A percentile compares a stretch with the other conserved stretches of the same genome.
These are phyloP conservation scores for Trichoderma harzianum DNA, from an alignment of 2,329 filamentous ascomycete species.

Conservation along the genomic window DNA sequence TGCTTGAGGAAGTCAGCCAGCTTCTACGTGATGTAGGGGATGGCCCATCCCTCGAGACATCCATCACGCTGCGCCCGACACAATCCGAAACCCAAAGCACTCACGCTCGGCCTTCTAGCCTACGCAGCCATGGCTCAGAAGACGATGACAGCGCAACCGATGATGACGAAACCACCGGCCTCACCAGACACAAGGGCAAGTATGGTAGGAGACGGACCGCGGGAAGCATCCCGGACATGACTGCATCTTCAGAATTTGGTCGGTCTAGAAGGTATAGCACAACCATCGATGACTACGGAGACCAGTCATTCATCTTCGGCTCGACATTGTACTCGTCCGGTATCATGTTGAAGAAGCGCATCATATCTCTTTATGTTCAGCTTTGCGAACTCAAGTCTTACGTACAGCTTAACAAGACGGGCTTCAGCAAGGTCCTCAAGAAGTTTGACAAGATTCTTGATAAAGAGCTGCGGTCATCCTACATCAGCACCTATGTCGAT, in stretches of 20 bases:
- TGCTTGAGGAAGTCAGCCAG: constrained; percentile 74
- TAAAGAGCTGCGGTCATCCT: constrained; percentile 71
- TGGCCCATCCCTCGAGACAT: constrained; percentile 46
- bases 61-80: constrained; percentile 35
- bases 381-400: constrained; percentile 95
- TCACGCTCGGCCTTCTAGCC: constrained; percentile 32
- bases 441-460: constrained; percentile 98
- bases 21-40: constrained; percentile 69
- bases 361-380: constrained; percentile 82
- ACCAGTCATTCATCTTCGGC: constrained; percentile 64
- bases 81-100: constrained; percentile 29
- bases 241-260: constrained; percentile 57
- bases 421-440: constrained; percentile 93
- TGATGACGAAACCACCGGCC: constrained; percentile 55
- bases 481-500: constrained; percentile 71
- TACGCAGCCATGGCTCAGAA: constrained; percentile 41
- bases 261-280: constrained; percentile 62
- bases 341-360: constrained; percentile 89
- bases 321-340: constrained; percentile 62
- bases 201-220: constrained; percentile 39
- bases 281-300: constrained; percentile 73
- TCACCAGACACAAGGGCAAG: constrained; percentile 45
- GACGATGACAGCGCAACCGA: constrained; percentile 62
- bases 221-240: constrained; percentile 50
- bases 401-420: constrained; percentile 92